These are phyloP conservation scores for Noccaea caerulescens DNA, from an alignment of 345 rosid genomes.

Conservation along the genomic window DNA sequence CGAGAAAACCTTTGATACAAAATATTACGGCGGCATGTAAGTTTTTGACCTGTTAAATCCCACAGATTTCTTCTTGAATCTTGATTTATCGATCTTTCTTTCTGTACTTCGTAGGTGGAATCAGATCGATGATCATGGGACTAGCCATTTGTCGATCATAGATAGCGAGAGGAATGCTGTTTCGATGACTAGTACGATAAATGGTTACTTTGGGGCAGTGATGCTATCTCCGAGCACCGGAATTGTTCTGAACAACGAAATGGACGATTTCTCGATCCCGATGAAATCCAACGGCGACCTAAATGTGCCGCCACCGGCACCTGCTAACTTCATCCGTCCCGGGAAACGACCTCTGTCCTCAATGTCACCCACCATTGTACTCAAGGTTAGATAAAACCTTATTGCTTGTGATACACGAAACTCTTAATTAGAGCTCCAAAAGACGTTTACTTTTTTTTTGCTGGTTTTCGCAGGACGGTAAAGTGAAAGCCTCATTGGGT, in stretches of 20 bases:
- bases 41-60: neutral
- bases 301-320: constrained; percentile 52
- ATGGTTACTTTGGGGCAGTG: constrained; percentile 58
- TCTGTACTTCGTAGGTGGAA: constrained; percentile 51
- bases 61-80: neutral
- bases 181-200: constrained; percentile 65
- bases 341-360: constrained; percentile 71
- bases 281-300: neutral
- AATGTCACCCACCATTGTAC: constrained; percentile 63
- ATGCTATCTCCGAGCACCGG: constrained; percentile 61
- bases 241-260: constrained; percentile 67
- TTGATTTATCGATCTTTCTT: neutral
- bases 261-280: constrained; percentile 68
- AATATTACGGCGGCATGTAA: constrained; percentile 62
- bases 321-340: constrained; percentile 56
- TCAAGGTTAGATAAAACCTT: constrained; percentile 45
- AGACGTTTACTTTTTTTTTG: neutral
- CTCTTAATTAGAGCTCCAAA: neutral
- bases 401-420: constrained; percentile 13
- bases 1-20: constrained; percentile 54
- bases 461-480: constrained; percentile 47
- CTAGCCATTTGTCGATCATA: constrained; percentile 63
- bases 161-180: constrained; percentile 57
- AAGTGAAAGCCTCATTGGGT: constrained; percentile 61
- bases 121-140: constrained; percentile 62